Percentiles rank a stretch among this genome's conserved stretches.
Evolutionary conservation across 2,329 filamentous ascomycete genomes (phyloP).

Genomic region (Alternaria incomplexa): DNA sequence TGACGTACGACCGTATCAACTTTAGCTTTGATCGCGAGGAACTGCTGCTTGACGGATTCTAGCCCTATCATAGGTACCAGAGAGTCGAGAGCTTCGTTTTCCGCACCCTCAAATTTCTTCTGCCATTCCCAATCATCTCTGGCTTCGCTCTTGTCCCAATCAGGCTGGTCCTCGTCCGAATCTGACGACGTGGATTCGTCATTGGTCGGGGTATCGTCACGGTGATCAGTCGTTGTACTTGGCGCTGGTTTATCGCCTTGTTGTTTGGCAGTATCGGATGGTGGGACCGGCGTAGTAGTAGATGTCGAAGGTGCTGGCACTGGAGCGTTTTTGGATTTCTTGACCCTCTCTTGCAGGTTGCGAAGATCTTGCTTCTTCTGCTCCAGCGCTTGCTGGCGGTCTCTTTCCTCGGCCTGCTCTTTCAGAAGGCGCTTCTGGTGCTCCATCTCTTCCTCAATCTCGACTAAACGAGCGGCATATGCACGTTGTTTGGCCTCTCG

Average conservation of each 20-base stretch:
- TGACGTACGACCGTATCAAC: slow-evolving; percentile 68
- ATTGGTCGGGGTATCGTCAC: background rate
- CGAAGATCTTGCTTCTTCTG: slow-evolving; percentile 58
- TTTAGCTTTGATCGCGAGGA: slow-evolving; percentile 67
- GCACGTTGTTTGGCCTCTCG: slow-evolving; percentile 53
- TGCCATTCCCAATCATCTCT: slow-evolving; percentile 66
- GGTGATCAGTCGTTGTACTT: background rate
- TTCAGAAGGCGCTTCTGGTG: slow-evolving; percentile 54
- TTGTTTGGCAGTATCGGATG: background rate
- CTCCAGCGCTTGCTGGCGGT: slow-evolving; percentile 53
- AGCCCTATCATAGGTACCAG: slow-evolving; percentile 72
- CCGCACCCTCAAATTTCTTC: slow-evolving; percentile 60
- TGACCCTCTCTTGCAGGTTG: slow-evolving; percentile 39
- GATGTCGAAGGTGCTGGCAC: background rate
- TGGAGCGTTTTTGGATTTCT: slow-evolving; percentile 1
- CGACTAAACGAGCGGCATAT: slow-evolving; percentile 55
- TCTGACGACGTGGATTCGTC: background rate
- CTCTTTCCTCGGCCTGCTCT: slow-evolving; percentile 53
- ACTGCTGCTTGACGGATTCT: slow-evolving; percentile 69
- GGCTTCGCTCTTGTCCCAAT: slow-evolving; percentile 32
- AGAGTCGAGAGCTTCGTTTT: slow-evolving; percentile 63
- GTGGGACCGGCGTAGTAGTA: background rate
- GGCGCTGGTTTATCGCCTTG: background rate
- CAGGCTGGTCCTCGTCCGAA: background rate
- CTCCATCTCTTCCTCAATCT: slow-evolving; percentile 62